Evolutionary conservation across 2,329 filamentous ascomycete species (phyloP), one percentile per base, ranked within the genome.

Genomic region (Trichoderma semiorbis): DNA sequence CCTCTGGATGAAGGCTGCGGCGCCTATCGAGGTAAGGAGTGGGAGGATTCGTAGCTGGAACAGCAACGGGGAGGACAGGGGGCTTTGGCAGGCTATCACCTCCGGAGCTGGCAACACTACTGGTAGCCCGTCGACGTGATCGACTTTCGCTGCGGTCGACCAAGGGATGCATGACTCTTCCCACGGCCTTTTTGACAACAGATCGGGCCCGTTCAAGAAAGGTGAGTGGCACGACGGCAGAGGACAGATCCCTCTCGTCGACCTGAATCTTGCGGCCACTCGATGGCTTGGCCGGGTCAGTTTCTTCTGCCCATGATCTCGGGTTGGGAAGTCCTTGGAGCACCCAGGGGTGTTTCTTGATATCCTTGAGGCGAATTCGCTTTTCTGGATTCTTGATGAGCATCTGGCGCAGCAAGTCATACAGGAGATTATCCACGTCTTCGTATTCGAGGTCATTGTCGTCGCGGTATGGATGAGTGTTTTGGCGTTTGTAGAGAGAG

Each of bases 311-410:
- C 96, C 96, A 99, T 11, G 87, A 86, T 36, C 89, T 84, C 47
- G 91, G 88, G 75, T 97, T 91, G 39, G 89, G 84, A 60, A 98
- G 88, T 74, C 92, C 94, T 72, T 91, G 86, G 1, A 95, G 86
- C 18, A 98, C 92, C 96, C 96, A 99, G 6, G 92, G 91, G 79
- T 99, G 96, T 73, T 93, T 91, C 81, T 98, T 98, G 77, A 98
- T 95, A 76, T 98, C 95, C 73, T 91, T 90, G 66, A 99, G 85
- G 8, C 93, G 92, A 77, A 99, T 98, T 50, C 96, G 91, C 81
- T 95, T 91, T 34, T 92, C 87, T 1, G 95, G 95, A 78, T 98
- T 94, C 82, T 98, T 99, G 75, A 88, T 91, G 72, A 99, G 87
- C 83, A 99, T 90, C 75, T 91, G 89, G 63, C 85, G 86, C 32